Base-by-base conservation (phyloP, 768 basidiomycete genomes). In the Jaapia argillacea region DNA sequence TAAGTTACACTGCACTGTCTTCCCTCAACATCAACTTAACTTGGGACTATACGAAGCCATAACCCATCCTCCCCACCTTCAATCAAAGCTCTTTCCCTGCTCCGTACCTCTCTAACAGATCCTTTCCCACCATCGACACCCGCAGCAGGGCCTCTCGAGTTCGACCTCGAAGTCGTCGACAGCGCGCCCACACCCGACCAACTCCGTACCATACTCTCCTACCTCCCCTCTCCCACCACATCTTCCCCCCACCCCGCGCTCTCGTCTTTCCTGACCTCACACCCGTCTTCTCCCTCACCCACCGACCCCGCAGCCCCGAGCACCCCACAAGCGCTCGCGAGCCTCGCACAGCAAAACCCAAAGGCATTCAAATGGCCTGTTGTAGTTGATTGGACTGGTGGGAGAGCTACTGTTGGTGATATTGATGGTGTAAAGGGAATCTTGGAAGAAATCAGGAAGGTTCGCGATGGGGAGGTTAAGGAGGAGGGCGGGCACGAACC, bases 321-420 rank as follows among this genome's bases (percentile, higher is more conserved):
- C 5, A 71, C 59, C 22, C 51, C 72, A 0, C 59, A 68, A 4
- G 71, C 59, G 5, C 63, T 87, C 6, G 63, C 63, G 2, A 60
- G 69, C 23, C 66, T 85, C 6, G 82, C 68, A 0, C 51, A 62
- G 36, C 65, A 67, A 58, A 77, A 78, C 45, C 81, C 78, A 1
- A 67, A 66, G 12, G 75, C 74, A 13, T 59, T 86, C 50, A 84
- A 77, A 49, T 88, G 83, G 84, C 85, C 85, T 0, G 71, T 88
- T 37, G 81, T 88, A 0, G 85, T 88, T 2, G 78, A 88, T 51
- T 88, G 85, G 85, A 61, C 66, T 13, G 71, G 67, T 20, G 85
- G 85, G 1, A 68, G 68, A 33, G 82, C 76, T 6, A 70, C 71
- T 16, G 61, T 86, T 0, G 85, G 85, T 0, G 76, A 81, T 46